Conservation (phyloP, 179 eudicot species). For the Vitellaria paradoxa region DNA sequence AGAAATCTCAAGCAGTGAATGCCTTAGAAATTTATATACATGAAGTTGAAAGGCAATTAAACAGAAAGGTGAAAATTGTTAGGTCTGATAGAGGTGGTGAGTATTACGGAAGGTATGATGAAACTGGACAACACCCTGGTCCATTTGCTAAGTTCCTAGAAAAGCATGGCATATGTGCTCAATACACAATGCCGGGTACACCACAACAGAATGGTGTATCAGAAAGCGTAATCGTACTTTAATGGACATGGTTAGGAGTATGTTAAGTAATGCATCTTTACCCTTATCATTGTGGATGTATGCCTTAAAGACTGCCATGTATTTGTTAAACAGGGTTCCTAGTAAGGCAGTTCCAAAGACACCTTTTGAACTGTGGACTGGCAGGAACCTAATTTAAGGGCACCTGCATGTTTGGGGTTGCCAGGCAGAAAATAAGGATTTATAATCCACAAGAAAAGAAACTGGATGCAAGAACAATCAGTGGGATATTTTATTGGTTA, state of each 20-base stretch:
- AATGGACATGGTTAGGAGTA: constrained; percentile 1
- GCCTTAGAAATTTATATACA: not conserved
- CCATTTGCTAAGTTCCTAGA: constrained; percentile 7
- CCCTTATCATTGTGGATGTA: constrained; percentile 10
- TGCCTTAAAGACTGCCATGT: constrained; percentile 1
- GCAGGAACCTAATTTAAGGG: constrained; percentile 16
- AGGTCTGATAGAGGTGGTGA: not conserved
- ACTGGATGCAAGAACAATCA: constrained; percentile 3
- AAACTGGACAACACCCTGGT: not conserved
- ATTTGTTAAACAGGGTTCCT: constrained; percentile 9
- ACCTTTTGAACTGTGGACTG: constrained; percentile 8
- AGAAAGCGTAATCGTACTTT: not conserved
- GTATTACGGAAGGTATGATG: not conserved
- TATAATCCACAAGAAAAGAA: not conserved
- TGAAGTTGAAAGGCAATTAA: not conserved
- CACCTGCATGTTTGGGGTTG: constrained; percentile 18
- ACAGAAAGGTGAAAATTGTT: not conserved
- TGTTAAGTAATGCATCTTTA: not conserved
- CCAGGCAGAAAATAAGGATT: not conserved
- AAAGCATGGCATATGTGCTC: constrained; percentile 11
- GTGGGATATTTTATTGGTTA: constrained; percentile 10
- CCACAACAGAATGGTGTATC: constrained; percentile 7
- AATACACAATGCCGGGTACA: constrained; percentile 5
- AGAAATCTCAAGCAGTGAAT: not conserved
- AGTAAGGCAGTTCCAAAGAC: constrained; percentile 12